phyloP scores from a whole-genome alignment of 108 stramenopile species.

The Pelagomonas calceolata region DNA sequence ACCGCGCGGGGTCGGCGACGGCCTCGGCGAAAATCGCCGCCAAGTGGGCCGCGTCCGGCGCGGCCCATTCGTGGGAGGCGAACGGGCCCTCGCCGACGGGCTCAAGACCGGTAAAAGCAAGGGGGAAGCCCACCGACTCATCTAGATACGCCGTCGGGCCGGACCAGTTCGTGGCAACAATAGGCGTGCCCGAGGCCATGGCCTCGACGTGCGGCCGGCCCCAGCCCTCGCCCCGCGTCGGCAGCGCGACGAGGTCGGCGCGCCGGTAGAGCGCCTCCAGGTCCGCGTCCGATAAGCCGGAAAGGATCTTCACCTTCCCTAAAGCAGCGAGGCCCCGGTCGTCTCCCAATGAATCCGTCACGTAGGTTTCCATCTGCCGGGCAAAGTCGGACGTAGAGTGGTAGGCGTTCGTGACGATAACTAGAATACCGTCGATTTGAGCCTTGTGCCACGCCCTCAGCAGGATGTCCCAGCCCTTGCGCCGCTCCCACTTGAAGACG shows the following conservation, averaged over 20 bases:
- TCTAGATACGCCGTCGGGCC: slow-evolving; percentile 23
- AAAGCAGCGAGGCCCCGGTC: neutral
- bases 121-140: neutral
- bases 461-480: slow-evolving; percentile 35
- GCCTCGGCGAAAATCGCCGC: neutral
- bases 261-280: slow-evolving; percentile 8
- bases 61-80: slow-evolving; percentile 7
- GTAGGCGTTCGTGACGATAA: slow-evolving; percentile 22
- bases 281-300: neutral
- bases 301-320: neutral
- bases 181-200: slow-evolving; percentile 30
- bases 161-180: slow-evolving; percentile 30
- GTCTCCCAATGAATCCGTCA: neutral
- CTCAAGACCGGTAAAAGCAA: neutral
- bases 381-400: slow-evolving; percentile 10
- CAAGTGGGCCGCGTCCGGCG: neutral
- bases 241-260: slow-evolving; percentile 28
- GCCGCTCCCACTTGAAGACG: slow-evolving; percentile 37
- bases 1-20: neutral
- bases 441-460: slow-evolving; percentile 10
- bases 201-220: slow-evolving; percentile 41
- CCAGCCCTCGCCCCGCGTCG: slow-evolving; percentile 42
- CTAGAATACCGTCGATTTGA: neutral
- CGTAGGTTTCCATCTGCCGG: neutral
- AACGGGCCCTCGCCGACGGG: slow-evolving; percentile 2